Percentiles rank a stretch among this genome's conserved stretches.
Evolutionary conservation across 164 flowering plant species (phyloP).

Genomic region (Paratinospora sagittata): DNA sequence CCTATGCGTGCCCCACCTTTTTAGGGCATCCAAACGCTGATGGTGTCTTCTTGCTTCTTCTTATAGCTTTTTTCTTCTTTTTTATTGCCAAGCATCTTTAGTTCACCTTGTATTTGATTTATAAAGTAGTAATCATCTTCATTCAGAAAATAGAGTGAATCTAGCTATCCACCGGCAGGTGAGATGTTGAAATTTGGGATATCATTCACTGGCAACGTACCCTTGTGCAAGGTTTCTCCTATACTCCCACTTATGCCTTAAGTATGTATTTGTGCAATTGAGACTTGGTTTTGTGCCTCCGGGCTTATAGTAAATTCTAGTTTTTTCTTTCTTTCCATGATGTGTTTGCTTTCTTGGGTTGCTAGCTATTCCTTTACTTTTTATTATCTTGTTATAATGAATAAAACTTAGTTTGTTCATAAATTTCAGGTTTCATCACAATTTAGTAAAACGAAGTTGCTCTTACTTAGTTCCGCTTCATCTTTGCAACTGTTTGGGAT

Average conservation of each 20-base stretch:
- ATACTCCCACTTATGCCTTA: background rate
- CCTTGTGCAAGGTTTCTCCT: constrained; percentile 4
- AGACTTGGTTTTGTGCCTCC: background rate
- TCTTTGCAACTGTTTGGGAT: constrained; percentile 3
- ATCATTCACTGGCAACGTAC: background rate
- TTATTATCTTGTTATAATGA: background rate
- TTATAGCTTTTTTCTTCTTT: background rate
- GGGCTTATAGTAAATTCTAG: background rate
- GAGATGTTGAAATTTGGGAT: constrained; percentile 1
- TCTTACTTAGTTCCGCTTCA: constrained; percentile 7
- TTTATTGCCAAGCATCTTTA: background rate
- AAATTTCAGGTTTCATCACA: constrained; percentile 17
- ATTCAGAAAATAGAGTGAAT: background rate
- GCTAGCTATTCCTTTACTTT: background rate
- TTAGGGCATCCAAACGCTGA: background rate
- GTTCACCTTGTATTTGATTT: background rate
- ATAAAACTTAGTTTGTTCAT: constrained; percentile 11
- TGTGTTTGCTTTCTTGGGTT: background rate
- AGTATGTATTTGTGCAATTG: background rate
- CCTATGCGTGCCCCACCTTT: background rate
- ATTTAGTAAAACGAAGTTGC: constrained; percentile 18
- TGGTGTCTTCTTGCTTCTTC: background rate
- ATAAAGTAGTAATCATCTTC: background rate
- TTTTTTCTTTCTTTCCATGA: background rate
- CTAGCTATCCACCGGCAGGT: background rate